Percentiles rank a stretch among this genome's conserved stretches.
phyloP scores from a whole-genome alignment of 805 yeast species.

The Nematodospora valgi region DNA sequence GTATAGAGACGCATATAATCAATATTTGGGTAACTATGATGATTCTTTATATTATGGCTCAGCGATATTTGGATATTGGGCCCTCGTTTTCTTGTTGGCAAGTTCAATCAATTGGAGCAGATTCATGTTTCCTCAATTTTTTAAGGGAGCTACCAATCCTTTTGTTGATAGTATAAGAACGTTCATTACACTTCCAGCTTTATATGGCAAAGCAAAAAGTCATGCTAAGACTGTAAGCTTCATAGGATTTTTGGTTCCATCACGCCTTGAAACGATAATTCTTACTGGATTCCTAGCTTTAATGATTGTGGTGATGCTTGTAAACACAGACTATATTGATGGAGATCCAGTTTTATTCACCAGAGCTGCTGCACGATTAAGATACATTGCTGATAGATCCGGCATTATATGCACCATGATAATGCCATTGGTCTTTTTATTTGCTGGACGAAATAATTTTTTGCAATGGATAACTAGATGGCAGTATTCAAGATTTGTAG shows the following conservation, averaged over 20 bases:
- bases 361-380: slow-evolving; percentile 16
- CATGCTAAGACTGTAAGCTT: slow-evolving; percentile 3
- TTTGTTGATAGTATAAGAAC: slow-evolving; percentile 21
- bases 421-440: slow-evolving; percentile 52
- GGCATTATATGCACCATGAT: slow-evolving; percentile 43
- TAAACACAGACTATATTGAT: not conserved
- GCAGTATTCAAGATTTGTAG: slow-evolving; percentile 26
- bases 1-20: slow-evolving; percentile 13
- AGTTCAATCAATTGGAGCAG: slow-evolving; percentile 39
- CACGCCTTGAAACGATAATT: slow-evolving; percentile 33
- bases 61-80: slow-evolving; percentile 49
- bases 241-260: slow-evolving; percentile 24
- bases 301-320: slow-evolving; percentile 13
- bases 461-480: slow-evolving; percentile 36
- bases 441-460: slow-evolving; percentile 53
- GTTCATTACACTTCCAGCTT: slow-evolving; percentile 26
- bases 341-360: slow-evolving; percentile 23
- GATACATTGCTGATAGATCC: slow-evolving; percentile 38
- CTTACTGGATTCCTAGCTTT: slow-evolving; percentile 18
- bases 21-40: slow-evolving; percentile 29
- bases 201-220: slow-evolving; percentile 14
- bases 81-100: slow-evolving; percentile 37
- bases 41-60: slow-evolving; percentile 36
- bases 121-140: slow-evolving; percentile 35
- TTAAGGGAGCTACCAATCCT: slow-evolving; percentile 26